Evolutionary conservation across 441 rosid species (phyloP).

Genomic region (Kokia cookei): DNA sequence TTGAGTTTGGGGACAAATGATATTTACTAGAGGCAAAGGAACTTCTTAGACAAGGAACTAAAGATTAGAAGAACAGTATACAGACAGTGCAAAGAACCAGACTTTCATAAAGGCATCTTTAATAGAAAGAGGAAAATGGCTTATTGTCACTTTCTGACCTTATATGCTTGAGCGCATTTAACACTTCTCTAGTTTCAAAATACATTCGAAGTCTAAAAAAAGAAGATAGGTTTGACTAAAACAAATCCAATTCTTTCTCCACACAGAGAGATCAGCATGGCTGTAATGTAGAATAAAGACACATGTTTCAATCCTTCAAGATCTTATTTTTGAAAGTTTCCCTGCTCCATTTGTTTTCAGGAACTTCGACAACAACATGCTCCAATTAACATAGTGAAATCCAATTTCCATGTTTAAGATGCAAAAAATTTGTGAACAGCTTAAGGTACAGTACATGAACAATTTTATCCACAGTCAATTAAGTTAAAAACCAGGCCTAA

Average conservation of each 20-base stretch:
- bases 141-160: not conserved
- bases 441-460: not conserved
- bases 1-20: not conserved
- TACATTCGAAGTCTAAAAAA: not conserved
- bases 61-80: not conserved
- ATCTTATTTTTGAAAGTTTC: not conserved
- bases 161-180: not conserved
- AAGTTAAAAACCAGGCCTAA: not conserved
- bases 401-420: not conserved
- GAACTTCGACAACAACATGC: not conserved
- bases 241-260: not conserved
- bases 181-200: not conserved
- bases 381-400: not conserved
- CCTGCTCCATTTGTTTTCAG: not conserved
- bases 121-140: not conserved
- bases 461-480: not conserved
- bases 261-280: not conserved
- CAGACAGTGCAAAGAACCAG: not conserved
- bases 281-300: not conserved
- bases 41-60: not conserved
- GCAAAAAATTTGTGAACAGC: not conserved
- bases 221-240: not conserved
- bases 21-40: not conserved
- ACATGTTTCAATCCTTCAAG: not conserved
- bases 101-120: not conserved